These are phyloP conservation scores for Aleurites moluccanus DNA, from an alignment of 441 rosid species.

Conservation along the genomic window DNA sequence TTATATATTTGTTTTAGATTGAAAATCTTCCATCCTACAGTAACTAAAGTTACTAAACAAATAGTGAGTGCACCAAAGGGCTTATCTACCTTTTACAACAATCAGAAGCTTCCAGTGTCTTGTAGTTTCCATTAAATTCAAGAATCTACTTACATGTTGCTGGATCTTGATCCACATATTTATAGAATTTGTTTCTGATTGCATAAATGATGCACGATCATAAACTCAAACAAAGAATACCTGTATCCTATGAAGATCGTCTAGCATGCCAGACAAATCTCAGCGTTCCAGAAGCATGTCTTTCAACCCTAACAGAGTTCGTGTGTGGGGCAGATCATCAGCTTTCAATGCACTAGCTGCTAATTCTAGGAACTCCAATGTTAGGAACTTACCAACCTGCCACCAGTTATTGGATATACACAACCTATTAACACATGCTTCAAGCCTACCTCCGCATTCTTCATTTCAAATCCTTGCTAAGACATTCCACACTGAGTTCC, in stretches of 20 bases:
- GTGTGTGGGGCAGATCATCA: no score
- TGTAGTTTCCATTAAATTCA: conserved; percentile 2
- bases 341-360: no score
- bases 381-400: no score
- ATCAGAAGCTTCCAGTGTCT: background rate
- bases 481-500: no score
- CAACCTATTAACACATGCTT: no score
- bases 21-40: background rate
- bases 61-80: no score
- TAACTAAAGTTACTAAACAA: no score
- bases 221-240: conserved; percentile 90
- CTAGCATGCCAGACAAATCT: conserved; percentile 72
- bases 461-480: no score
- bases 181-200: conserved; percentile 24
- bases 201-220: conserved; percentile 34
- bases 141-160: background rate
- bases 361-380: no score
- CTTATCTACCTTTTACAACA: background rate
- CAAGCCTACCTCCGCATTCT: no score
- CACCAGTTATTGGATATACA: no score
- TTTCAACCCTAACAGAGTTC: no score
- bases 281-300: conserved; percentile 98
- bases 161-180: background rate
- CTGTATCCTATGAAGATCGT: conserved; percentile 72
- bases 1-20: background rate